phyloP scores from a whole-genome alignment of 2,329 filamentous ascomycete genomes.

The Penicillium frequentans region DNA sequence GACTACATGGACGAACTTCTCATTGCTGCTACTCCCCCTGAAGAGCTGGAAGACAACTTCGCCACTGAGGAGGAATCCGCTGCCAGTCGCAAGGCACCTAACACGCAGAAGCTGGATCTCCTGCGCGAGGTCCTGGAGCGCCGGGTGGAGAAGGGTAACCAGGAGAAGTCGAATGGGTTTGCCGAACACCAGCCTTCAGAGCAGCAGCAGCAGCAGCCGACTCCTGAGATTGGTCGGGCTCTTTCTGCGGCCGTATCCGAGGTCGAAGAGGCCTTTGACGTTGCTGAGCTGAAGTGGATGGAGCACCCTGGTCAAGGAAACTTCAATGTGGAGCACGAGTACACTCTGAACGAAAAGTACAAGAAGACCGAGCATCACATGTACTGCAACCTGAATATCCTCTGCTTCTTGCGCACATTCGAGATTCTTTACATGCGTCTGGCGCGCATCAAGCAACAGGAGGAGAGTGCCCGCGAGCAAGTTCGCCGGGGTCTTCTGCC shows the following conservation, averaged over 20 bases:
- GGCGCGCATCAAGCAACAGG: slow-evolving; percentile 77
- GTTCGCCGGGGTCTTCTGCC: slow-evolving; percentile 70
- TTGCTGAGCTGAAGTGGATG: slow-evolving; percentile 58
- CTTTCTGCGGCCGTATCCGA: slow-evolving; percentile 41
- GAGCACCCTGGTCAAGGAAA: slow-evolving; percentile 58
- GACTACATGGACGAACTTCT: slow-evolving; percentile 68
- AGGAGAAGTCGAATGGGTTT: slow-evolving; percentile 74
- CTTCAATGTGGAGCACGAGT: slow-evolving; percentile 61
- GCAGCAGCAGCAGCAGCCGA: slow-evolving; percentile 88
- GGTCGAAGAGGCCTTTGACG: slow-evolving; percentile 57
- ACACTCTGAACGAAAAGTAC: slow-evolving; percentile 78
- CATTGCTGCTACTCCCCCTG: slow-evolving; percentile 70
- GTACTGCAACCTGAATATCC: slow-evolving; percentile 88
- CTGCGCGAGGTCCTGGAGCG: slow-evolving; percentile 84
- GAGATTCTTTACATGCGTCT: slow-evolving; percentile 86
- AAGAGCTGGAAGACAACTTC: slow-evolving; percentile 71
- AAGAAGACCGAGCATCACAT: slow-evolving; percentile 80
- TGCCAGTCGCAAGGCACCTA: slow-evolving; percentile 60
- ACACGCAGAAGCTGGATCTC: slow-evolving; percentile 73
- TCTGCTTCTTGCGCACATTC: slow-evolving; percentile 93
- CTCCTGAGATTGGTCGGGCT: slow-evolving; percentile 64
- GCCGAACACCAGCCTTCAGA: slow-evolving; percentile 50
- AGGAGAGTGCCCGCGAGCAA: slow-evolving; percentile 69
- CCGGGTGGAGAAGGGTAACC: slow-evolving; percentile 67
- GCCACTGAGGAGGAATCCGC: slow-evolving; percentile 68